Percentiles rank a stretch among this genome's conserved stretches.
phyloP scores from a whole-genome alignment of 2,329 filamentous ascomycete genomes.

The Botrytis hyacinthi region DNA sequence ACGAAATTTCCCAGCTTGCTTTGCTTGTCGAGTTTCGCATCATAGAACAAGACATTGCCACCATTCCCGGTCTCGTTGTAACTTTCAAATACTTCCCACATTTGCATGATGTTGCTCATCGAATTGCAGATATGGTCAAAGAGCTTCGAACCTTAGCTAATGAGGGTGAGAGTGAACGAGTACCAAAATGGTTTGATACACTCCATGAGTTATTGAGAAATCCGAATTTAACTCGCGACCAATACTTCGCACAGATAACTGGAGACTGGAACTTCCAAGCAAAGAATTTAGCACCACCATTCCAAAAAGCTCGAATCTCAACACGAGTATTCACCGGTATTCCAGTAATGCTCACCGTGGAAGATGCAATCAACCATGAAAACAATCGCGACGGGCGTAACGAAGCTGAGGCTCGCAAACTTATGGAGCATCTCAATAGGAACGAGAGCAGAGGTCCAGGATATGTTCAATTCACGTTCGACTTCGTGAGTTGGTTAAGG shows the following conservation, averaged over 20 bases:
- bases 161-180: not conserved
- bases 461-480: slow-evolving; percentile 6
- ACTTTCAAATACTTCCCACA: not conserved
- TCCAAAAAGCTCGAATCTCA: not conserved
- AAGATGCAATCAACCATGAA: not conserved
- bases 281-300: not conserved
- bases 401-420: not conserved
- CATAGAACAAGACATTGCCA: not conserved
- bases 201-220: not conserved
- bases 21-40: not conserved
- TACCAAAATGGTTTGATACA: not conserved
- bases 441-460: slow-evolving; percentile 13
- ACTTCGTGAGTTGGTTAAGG: not conserved
- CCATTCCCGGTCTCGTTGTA: not conserved
- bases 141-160: not conserved
- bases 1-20: not conserved
- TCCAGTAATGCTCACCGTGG: not conserved
- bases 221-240: not conserved
- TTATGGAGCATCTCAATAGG: not conserved
- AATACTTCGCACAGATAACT: not conserved
- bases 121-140: not conserved
- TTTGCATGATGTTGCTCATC: not conserved
- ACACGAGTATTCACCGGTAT: too few relatives aligned
- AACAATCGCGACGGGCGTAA: not conserved
- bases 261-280: not conserved